phyloP scores from a whole-genome alignment of 352 stramenopile species.

The Globisporangium nunn region DNA sequence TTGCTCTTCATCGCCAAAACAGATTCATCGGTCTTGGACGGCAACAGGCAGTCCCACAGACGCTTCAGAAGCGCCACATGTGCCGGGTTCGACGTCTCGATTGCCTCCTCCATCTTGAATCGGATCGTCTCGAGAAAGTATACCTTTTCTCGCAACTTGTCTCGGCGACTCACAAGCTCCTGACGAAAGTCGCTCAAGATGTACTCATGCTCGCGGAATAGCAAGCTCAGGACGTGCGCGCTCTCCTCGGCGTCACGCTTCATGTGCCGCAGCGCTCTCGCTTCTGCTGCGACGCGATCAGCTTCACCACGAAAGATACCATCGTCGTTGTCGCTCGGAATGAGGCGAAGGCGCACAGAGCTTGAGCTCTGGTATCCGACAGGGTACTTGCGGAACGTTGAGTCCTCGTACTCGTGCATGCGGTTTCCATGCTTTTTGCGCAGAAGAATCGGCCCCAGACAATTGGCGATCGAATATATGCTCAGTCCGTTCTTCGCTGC shows the following conservation, averaged over 20 bases:
- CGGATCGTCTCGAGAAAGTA: constrained; percentile 53
- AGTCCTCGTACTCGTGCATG: constrained; percentile 74
- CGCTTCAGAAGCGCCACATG: constrained; percentile 59
- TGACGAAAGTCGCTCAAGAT: constrained; percentile 55
- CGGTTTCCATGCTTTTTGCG: constrained; percentile 35
- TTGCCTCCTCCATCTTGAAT: constrained; percentile 61
- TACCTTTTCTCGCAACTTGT: constrained; percentile 57
- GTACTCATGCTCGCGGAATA: constrained; percentile 51
- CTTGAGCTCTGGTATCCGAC: constrained; percentile 51
- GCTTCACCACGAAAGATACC: constrained; percentile 26
- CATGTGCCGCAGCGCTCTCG: constrained; percentile 38
- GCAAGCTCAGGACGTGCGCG: constrained; percentile 49
- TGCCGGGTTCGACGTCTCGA: constrained; percentile 41
- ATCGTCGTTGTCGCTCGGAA: constrained; percentile 33
- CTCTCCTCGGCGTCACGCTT: constrained; percentile 61
- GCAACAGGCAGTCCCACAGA: constrained; percentile 60
- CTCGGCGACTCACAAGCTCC: constrained; percentile 41
- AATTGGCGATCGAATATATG: constrained; percentile 57
- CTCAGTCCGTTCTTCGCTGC: constrained; percentile 63
- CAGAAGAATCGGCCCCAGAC: constrained; percentile 59
- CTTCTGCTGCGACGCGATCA: constrained; percentile 26
- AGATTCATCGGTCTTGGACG: constrained; percentile 15
- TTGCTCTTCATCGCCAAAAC: constrained; percentile 11
- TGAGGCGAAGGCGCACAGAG: constrained; percentile 44
- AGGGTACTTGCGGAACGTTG: constrained; percentile 60